These are phyloP conservation scores for Trichoderma oligosporum DNA, from an alignment of 2,329 filamentous ascomycete genomes.

Conservation along the genomic window DNA sequence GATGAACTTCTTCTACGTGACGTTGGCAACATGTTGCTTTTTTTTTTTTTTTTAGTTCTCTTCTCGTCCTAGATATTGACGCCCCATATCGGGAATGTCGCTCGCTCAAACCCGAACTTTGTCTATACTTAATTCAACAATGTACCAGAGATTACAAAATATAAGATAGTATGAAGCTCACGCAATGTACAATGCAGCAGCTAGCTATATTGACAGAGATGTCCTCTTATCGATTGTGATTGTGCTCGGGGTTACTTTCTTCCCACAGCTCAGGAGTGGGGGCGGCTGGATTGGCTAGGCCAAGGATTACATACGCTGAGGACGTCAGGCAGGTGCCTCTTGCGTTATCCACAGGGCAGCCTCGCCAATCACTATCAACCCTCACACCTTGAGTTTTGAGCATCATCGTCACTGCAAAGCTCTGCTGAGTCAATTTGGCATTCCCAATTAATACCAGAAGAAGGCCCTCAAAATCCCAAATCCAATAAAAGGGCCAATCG, in stretches of 20 bases:
- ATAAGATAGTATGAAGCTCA: too few species aligned
- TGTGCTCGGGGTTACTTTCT: constrained; percentile 17
- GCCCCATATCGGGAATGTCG: too few species aligned
- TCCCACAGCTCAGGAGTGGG: constrained; percentile 10
- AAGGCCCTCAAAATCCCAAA: not conserved
- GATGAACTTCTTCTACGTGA: not conserved
- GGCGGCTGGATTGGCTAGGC: not conserved
- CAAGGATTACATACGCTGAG: constrained; percentile 19
- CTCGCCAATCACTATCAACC: constrained; percentile 24
- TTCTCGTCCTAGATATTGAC: too few species aligned
- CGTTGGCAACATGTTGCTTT: too few species aligned
- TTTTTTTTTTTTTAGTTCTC: not conserved
- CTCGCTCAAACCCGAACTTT: too few species aligned
- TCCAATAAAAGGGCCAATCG: not conserved
- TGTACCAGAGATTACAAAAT: too few species aligned
- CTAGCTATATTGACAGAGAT: not conserved
- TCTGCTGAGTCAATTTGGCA: not conserved
- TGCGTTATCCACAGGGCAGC: constrained; percentile 32
- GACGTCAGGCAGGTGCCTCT: constrained; percentile 37
- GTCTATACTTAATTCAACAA: too few species aligned
- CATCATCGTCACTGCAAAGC: not conserved
- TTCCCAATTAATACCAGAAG: not conserved
- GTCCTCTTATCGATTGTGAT: constrained; percentile 14
- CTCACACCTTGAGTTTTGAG: constrained; percentile 23
- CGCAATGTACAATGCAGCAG: too few species aligned